Evolutionary conservation across 768 basidiomycete genomes (phyloP), one percentile per base, ranked within the genome.

Genomic region (Lactifluus hygrophoroides): DNA sequence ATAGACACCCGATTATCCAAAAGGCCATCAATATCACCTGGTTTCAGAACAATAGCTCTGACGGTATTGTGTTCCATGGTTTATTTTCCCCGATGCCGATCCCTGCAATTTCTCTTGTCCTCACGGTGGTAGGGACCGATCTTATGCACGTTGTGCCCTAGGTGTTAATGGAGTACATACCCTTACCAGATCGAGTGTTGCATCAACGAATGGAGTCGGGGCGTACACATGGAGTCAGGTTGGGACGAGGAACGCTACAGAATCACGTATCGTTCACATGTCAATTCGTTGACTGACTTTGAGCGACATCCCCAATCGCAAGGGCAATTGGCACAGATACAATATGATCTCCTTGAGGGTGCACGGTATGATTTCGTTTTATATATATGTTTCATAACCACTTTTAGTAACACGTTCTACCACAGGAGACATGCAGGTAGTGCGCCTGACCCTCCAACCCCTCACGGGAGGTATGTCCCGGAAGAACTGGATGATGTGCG

Each of bases 1-100:
- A 60, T 37, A 43, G 54, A 40, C 54, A 60, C 25, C 43, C 53
- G 10, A 50, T 49, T 1, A 50, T 60, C 13, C 58, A 60, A 17
- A 50, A 38, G 47, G 58, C 8, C 5, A 21, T 60, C 47, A 60
- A 60, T 34, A 5, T 56, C 35, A 55, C 16, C 11, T 60, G 58
- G 58, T 60, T 60, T 23, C 21, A 5, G 38, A 25, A 51, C 43
- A 46, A 51, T 28, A 19, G 46, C 8, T 34, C 16, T 1, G 21
- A 19, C 21, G 58, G 58, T 5, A 28, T 60, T 19, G 6, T 46
- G 5, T 60, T 50, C 10, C 21, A 51, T 5, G 28, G 51, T 9
- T n/a, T 55, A 6, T 60, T 60, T 21, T 25, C 25, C 2, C 54
- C 58, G 3, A 30, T 60, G 8, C 32, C 58, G 9, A 16, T 56